phyloP scores from a whole-genome alignment of 768 basidiomycete genomes.

The Serendipita sp. region DNA sequence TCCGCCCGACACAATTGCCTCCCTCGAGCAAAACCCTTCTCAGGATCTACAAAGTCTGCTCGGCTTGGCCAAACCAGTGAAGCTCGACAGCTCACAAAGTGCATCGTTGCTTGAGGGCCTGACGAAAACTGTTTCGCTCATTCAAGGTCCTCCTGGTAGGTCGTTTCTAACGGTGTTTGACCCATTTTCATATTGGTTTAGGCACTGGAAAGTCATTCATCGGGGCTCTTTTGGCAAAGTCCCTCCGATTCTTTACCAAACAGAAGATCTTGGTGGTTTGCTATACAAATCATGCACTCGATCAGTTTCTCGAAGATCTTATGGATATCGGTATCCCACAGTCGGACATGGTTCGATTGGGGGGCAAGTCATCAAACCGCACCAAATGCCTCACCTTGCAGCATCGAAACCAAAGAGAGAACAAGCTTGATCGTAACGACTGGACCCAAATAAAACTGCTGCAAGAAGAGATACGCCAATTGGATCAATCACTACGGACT shows the following conservation, averaged over 20 bases:
- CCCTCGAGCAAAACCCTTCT: constrained; percentile 18
- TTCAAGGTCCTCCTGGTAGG: constrained; percentile 58
- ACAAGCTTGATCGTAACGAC: constrained; percentile 13
- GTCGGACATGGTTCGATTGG: constrained; percentile 35
- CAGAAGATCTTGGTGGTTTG: constrained; percentile 50
- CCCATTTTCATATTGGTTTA: constrained; percentile 14
- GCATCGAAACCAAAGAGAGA: not conserved
- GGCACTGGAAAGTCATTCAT: constrained; percentile 66
- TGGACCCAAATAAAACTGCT: constrained; percentile 27
- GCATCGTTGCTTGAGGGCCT: constrained; percentile 33
- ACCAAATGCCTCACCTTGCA: constrained; percentile 30
- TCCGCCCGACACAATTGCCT: constrained; percentile 15
- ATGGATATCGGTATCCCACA: constrained; percentile 40
- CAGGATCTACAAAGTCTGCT: constrained; percentile 28
- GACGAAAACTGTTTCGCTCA: constrained; percentile 38
- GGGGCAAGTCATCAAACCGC: constrained; percentile 33
- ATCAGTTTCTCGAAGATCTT: constrained; percentile 49
- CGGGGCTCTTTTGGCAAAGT: constrained; percentile 47
- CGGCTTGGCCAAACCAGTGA: constrained; percentile 20
- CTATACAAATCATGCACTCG: constrained; percentile 60
- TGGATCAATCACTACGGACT: not conserved
- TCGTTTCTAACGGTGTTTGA: not conserved
- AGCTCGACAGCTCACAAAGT: constrained; percentile 35
- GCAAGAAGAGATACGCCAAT: constrained; percentile 14
- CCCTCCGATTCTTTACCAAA: constrained; percentile 30